Evolutionary conservation across 2,329 filamentous ascomycete genomes (phyloP).

Genomic region (Magnaporthiopsis rhizophila): DNA sequence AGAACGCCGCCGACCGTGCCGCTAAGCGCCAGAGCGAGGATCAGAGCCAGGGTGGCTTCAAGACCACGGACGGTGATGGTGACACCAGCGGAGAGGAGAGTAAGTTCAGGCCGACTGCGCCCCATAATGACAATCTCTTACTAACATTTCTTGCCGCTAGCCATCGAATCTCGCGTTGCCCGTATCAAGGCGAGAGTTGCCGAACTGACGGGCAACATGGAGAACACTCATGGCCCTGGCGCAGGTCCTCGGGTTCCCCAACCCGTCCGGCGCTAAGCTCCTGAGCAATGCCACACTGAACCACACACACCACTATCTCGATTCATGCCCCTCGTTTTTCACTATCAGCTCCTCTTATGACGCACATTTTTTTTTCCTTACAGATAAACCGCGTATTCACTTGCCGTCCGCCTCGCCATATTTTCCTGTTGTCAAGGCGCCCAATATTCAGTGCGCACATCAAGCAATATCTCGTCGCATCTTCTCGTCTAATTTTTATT

Average conservation of each 20-base stretch:
- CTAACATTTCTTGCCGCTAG: slow-evolving; percentile 34
- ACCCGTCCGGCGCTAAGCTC: neutral
- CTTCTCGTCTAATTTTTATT: slow-evolving; percentile 7
- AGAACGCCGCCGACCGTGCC: slow-evolving; percentile 82
- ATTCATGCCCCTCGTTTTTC: neutral
- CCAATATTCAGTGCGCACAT: slow-evolving; percentile 5
- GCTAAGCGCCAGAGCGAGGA: slow-evolving; percentile 58
- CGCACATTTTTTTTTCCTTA: neutral
- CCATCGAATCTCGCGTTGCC: slow-evolving; percentile 92
- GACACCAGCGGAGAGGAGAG: slow-evolving; percentile 95
- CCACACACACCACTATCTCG: neutral
- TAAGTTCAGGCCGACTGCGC: slow-evolving; percentile 39
- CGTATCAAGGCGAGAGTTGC: slow-evolving; percentile 97
- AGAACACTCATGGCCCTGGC: slow-evolving; percentile 38
- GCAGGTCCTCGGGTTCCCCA: slow-evolving; percentile 8
- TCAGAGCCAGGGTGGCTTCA: slow-evolving; percentile 48
- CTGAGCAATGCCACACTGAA: too few relatives aligned
- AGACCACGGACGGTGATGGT: slow-evolving; percentile 60
- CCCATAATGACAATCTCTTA: neutral
- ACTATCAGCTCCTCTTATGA: neutral
- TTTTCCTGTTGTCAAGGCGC: neutral
- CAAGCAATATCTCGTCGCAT: neutral
- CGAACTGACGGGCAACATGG: slow-evolving; percentile 82
- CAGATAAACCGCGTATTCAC: neutral
- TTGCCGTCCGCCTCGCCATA: neutral